Conservation (phyloP, 2,329 filamentous ascomycete species). For the Talaromyces sp. region DNA sequence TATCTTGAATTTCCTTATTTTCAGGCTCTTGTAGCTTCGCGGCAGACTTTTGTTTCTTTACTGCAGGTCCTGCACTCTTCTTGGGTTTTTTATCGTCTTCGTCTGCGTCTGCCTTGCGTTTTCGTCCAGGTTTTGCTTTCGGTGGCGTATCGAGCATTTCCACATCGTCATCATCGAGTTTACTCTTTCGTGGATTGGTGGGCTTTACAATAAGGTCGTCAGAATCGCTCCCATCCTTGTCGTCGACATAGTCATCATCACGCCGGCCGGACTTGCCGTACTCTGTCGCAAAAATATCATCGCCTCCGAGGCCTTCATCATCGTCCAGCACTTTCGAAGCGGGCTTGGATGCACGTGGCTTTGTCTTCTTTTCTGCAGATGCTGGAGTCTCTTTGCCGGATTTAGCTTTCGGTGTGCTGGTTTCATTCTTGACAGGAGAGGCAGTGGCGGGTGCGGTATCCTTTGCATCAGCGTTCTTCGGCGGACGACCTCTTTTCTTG, state of each 20-base stretch:
- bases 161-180: conserved; percentile 43
- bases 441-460: conserved; percentile 20
- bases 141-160: conserved; percentile 51
- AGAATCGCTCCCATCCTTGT: conserved; percentile 59
- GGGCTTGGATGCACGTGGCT: conserved; percentile 17
- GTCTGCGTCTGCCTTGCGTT: conserved; percentile 57
- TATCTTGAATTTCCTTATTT: conserved; percentile 71
- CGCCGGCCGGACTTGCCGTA: conserved; percentile 63
- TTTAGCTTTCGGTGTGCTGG: conserved; percentile 36
- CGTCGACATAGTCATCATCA: conserved; percentile 66
- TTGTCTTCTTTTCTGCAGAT: conserved; percentile 21
- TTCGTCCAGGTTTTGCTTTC: conserved; percentile 46
- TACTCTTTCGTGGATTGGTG: conserved; percentile 50
- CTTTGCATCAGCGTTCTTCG: conserved; percentile 27
- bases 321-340: conserved; percentile 55
- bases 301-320: conserved; percentile 64
- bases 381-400: conserved; percentile 39
- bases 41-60: conserved; percentile 36
- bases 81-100: conserved; percentile 56
- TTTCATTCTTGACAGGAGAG: conserved; percentile 13
- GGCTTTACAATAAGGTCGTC: conserved; percentile 63
- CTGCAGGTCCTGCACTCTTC: conserved; percentile 34
- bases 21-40: conserved; percentile 54
- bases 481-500: conserved; percentile 54
- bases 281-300: conserved; percentile 79